These are phyloP conservation scores for Eragrostis tef DNA, from an alignment of 202 grass and related monocot genomes.

Conservation along the genomic window DNA sequence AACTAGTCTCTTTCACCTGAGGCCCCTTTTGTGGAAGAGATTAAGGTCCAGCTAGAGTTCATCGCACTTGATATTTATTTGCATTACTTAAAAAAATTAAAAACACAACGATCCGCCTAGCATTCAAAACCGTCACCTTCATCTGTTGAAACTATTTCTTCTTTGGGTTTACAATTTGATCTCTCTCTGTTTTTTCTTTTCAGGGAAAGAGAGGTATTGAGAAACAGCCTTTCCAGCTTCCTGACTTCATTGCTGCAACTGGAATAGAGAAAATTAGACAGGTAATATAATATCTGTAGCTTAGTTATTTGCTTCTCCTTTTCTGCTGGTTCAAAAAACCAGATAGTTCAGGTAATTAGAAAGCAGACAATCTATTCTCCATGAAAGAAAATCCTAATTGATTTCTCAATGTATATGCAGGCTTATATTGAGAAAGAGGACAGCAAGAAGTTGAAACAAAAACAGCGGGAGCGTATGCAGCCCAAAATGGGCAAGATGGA, in stretches of 20 bases:
- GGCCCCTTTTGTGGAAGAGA: constrained; percentile 28
- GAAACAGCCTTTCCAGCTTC: constrained; percentile 91
- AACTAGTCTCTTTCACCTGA: constrained; percentile 57
- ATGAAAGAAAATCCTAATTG: neutral
- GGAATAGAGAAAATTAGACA: constrained; percentile 99
- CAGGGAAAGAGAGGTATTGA: constrained; percentile 95
- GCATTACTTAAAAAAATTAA: neutral
- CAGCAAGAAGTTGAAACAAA: constrained; percentile 97
- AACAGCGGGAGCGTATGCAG: constrained; percentile 93
- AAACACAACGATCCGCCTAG: neutral
- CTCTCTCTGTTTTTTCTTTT: constrained; percentile 36
- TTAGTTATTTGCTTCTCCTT: constrained; percentile 8
- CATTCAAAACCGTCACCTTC: constrained; percentile 4
- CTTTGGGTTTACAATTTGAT: constrained; percentile 42
- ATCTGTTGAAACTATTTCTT: neutral
- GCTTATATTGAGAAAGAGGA: constrained; percentile 99
- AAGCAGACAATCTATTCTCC: neutral
- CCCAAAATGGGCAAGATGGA: constrained; percentile 99
- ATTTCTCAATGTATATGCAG: constrained; percentile 41
- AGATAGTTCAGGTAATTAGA: neutral
- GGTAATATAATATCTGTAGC: constrained; percentile 45
- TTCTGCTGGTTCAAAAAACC: neutral
- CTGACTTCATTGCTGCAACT: constrained; percentile 96
- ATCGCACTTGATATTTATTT: constrained; percentile 9
- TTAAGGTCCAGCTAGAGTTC: constrained; percentile 41